phyloP scores from a whole-genome alignment of 2,329 filamentous ascomycete species.

The Fusarium vanettenii region DNA sequence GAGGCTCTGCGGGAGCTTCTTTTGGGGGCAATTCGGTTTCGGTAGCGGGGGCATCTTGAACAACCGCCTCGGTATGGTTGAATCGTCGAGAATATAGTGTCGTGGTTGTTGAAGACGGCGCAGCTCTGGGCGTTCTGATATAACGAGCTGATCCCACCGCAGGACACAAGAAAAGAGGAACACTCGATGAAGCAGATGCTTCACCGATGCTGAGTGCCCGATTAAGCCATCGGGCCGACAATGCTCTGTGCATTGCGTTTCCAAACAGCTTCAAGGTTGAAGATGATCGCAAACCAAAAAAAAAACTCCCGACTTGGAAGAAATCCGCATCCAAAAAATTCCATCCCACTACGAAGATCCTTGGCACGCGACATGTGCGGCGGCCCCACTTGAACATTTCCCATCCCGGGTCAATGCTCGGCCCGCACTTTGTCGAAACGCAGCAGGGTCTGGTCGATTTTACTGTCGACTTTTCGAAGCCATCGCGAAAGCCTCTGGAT shows the following conservation, averaged over 20 bases:
- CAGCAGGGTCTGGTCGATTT: slow-evolving; percentile 43
- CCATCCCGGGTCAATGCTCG: slow-evolving; percentile 44
- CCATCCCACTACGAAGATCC: slow-evolving; percentile 25
- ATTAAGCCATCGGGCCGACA: slow-evolving; percentile 56
- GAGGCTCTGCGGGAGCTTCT: background rate
- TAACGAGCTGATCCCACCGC: slow-evolving; percentile 47
- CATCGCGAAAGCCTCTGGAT: slow-evolving; percentile 30
- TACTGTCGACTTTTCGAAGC: slow-evolving; percentile 43
- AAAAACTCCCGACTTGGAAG: slow-evolving; percentile 21
- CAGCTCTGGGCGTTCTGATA: slow-evolving; percentile 15
- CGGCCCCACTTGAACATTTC: slow-evolving; percentile 18
- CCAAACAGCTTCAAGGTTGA: background rate
- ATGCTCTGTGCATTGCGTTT: slow-evolving; percentile 57
- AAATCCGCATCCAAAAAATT: slow-evolving; percentile 38
- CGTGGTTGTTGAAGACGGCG: slow-evolving; percentile 16
- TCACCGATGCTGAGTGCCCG: slow-evolving; percentile 57
- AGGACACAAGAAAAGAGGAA: slow-evolving; percentile 63
- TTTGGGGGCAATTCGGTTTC: background rate
- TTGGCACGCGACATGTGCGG: slow-evolving; percentile 22
- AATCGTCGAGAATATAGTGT: slow-evolving; percentile 36
- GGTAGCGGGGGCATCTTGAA: slow-evolving; percentile 1
- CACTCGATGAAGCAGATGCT: slow-evolving; percentile 48
- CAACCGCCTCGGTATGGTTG: slow-evolving; percentile 43
- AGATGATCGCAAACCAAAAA: slow-evolving; percentile 7
- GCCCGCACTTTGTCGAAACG: slow-evolving; percentile 38